A percentile compares a stretch with the other conserved stretches of the same genome.
Evolutionary conservation across 176 grass and related monocot species (phyloP).

Genomic region (Coix lacrymajobi): DNA sequence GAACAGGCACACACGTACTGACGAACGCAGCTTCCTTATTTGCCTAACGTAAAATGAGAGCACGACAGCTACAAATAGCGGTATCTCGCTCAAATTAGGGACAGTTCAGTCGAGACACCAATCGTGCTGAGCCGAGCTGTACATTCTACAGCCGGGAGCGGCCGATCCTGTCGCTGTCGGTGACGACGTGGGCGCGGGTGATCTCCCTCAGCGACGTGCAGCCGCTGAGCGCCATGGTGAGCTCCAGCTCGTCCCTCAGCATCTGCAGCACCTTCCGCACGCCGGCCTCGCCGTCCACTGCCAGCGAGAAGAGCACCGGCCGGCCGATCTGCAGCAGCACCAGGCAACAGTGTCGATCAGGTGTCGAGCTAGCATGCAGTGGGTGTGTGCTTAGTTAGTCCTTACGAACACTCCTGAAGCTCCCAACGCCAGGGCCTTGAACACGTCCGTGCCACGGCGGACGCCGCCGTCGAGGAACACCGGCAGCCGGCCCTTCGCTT

Average conservation of each 20-base stretch:
- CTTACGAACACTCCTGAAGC: slow-evolving; percentile 91
- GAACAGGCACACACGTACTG: background rate
- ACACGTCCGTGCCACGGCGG: slow-evolving; percentile 89
- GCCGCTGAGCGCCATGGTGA: slow-evolving; percentile 73
- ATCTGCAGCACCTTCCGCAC: slow-evolving; percentile 64
- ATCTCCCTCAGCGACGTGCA: slow-evolving; percentile 63
- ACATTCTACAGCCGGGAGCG: slow-evolving; percentile 28
- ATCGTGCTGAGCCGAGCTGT: background rate
- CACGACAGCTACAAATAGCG: background rate
- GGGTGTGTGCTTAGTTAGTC: background rate
- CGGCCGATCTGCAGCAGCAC: slow-evolving; percentile 54
- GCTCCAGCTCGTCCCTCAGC: slow-evolving; percentile 76
- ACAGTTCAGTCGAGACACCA: background rate
- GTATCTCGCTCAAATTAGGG: background rate
- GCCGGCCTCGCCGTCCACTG: slow-evolving; percentile 71
- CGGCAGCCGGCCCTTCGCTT: slow-evolving; percentile 56
- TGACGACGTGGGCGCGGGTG: slow-evolving; percentile 48
- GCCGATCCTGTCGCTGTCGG: slow-evolving; percentile 29
- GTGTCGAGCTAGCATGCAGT: background rate
- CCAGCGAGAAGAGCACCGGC: slow-evolving; percentile 64
- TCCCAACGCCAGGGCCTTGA: slow-evolving; percentile 84
- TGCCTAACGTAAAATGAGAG: background rate
- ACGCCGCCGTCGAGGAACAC: slow-evolving; percentile 92
- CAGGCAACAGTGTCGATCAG: too few relatives aligned
- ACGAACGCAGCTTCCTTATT: slow-evolving; percentile 15